Evolutionary conservation across 306 rosid species (phyloP), one percentile per base, ranked within the genome.

Genomic region (Citrullus mucosospermus): DNA sequence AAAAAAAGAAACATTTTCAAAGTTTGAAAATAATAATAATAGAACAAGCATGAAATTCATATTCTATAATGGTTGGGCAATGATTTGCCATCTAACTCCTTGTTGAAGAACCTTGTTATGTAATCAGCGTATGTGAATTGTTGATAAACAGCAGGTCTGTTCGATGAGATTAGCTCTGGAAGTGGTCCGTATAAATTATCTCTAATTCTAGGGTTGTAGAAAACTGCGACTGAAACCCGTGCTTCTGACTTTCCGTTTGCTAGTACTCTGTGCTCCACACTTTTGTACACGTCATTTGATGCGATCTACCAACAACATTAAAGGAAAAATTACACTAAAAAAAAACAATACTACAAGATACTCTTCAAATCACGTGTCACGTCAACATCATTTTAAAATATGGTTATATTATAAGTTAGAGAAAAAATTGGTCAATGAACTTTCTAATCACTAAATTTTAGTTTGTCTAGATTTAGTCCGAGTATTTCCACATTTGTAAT

Each of bases 261-360:
- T 62, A 88, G 50, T 59, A 91, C 98, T 50, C 97, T 73, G 67
- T 93, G 97, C 78, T 89, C 88, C 32, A 85, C 97, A 59, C 97
- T 93, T 78, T 84, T 90, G 58, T 91, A 91, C 39, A 82, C 83
- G 10, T 88, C 93, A 6, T 93, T 90, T 5, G 97, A 85, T 14
- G 88, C 59, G 15, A 90, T 85, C 97, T 91, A 76, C 17, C 36
- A 39, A 14, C 20, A 53, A 77, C 69, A 79, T 25, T 20, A 3
- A 20, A 1, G 13, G 1, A 0, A 48, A 11, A 2, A 46, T 46
- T 46, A 46, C 3, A 32, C 34, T 3, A 32, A 32, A 32, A 32
- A 22, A 22, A 32, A 2, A 2, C 36, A 32, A 32, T 32, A 32
- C 36, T 32, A 25, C 28, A 25, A 25, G 28, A 25, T 25, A 25